These are phyloP conservation scores for Cercophora scortea DNA, from an alignment of 495 filamentous ascomycete species.

Conservation along the genomic window DNA sequence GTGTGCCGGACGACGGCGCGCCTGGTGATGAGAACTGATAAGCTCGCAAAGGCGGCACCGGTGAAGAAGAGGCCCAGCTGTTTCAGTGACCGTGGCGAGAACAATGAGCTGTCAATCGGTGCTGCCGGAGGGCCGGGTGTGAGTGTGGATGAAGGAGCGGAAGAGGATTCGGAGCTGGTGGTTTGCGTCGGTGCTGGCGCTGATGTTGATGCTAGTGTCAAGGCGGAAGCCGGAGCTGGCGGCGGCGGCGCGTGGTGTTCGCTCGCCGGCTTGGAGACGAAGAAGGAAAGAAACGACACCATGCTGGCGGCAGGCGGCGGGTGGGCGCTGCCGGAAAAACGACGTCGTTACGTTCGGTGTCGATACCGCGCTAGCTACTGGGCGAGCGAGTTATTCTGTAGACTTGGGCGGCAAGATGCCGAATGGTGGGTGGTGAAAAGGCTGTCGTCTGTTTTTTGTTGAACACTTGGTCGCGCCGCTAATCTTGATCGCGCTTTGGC, in stretches of 20 bases:
- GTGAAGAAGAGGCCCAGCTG: conserved; percentile 39
- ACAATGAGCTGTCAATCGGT: neutral
- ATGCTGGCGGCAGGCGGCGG: neutral
- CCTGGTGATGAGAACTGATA: conserved; percentile 63
- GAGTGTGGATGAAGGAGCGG: neutral
- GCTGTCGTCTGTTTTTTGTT: no score
- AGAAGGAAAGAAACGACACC: neutral
- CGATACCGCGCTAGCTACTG: no score
- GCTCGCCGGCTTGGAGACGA: neutral
- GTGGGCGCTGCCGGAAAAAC: no score
- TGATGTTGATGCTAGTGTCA: neutral
- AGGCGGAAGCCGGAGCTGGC: neutral
- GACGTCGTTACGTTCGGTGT: no score
- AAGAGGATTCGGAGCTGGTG: neutral
- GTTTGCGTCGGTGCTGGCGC: neutral
- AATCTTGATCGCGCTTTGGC: no score
- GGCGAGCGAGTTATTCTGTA: no score
- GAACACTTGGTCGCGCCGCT: no score
- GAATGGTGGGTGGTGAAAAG: no score
- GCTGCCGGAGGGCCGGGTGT: neutral
- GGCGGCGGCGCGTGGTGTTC: neutral
- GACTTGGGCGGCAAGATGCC: no score
- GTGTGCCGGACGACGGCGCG: conserved; percentile 53
- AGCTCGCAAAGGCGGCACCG: conserved; percentile 62
- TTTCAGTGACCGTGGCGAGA: neutral